These are phyloP conservation scores for Ceratocystis papillata DNA, from an alignment of 2,329 filamentous ascomycete species.

Conservation along the genomic window DNA sequence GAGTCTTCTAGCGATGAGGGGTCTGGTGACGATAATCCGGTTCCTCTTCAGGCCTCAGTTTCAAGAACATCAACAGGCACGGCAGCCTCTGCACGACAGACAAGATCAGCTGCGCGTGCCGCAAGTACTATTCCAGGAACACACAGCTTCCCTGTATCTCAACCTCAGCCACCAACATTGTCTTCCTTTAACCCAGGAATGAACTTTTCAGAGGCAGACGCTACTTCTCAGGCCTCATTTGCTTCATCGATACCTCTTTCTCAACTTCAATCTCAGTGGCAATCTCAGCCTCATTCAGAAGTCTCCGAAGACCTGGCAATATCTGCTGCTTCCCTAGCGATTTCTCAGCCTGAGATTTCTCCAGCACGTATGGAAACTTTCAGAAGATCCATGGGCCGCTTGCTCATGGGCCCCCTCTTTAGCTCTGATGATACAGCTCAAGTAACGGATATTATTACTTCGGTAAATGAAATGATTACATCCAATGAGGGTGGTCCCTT, in stretches of 20 bases:
- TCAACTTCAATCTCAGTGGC: slow-evolving; percentile 41
- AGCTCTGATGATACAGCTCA: slow-evolving; percentile 65
- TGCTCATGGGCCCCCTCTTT: slow-evolving; percentile 76
- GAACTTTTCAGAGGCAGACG: background rate
- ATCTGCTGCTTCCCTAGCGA: slow-evolving; percentile 34
- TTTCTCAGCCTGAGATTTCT: slow-evolving; percentile 43
- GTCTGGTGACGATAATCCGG: slow-evolving; percentile 33
- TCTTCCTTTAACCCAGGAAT: slow-evolving; percentile 4
- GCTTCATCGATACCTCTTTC: slow-evolving; percentile 72
- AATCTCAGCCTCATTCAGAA: slow-evolving; percentile 28
- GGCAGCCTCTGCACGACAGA: slow-evolving; percentile 24
- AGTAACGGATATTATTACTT: slow-evolving; percentile 61
- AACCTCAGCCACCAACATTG: slow-evolving; percentile 20
- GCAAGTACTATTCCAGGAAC: slow-evolving; percentile 29
- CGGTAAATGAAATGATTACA: slow-evolving; percentile 64
- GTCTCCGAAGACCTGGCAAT: slow-evolving; percentile 35
- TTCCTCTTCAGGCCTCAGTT: background rate
- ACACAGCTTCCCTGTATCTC: slow-evolving; percentile 22
- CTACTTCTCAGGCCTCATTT: slow-evolving; percentile 46
- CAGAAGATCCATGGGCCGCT: slow-evolving; percentile 67
- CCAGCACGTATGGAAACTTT: slow-evolving; percentile 59
- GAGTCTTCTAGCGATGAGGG: slow-evolving; percentile 49
- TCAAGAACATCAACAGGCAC: slow-evolving; percentile 36
- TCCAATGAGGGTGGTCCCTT: slow-evolving; percentile 49
- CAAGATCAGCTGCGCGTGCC: slow-evolving; percentile 28